Conservation (phyloP, 129 eudicot genomes). For the Flaveria linearis region DNA sequence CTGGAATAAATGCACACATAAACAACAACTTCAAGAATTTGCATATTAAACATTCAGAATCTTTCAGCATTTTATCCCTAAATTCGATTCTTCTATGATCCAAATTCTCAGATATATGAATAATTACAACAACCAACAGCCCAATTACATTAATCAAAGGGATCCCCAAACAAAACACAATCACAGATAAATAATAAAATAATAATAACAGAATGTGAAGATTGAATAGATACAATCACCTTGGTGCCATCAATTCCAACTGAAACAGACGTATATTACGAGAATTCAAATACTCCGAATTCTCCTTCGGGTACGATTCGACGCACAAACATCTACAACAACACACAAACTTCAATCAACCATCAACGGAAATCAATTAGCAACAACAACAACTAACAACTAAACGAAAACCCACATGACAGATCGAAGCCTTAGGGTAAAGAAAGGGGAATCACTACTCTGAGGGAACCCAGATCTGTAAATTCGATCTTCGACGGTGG, state of each 20-base stretch:
- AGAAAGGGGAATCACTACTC: constrained; percentile 47
- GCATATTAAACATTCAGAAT: constrained; percentile 11
- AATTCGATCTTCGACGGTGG: constrained; percentile 56
- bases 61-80: not conserved
- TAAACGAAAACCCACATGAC: constrained; percentile 41
- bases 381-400: not conserved
- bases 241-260: constrained; percentile 75
- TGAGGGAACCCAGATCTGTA: constrained; percentile 70
- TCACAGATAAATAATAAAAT: too few relatives aligned
- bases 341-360: not conserved
- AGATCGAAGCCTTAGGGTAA: constrained; percentile 48
- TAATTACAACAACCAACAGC: not conserved
- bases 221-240: constrained; percentile 28
- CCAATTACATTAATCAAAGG: not conserved
- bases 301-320: constrained; percentile 59
- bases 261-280: constrained; percentile 52
- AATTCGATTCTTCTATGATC: not conserved
- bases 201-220: too few relatives aligned
- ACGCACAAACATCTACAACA: constrained; percentile 55
- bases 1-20: not conserved
- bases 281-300: constrained; percentile 47
- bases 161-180: too few relatives aligned
- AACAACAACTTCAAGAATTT: too few relatives aligned
- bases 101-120: not conserved
- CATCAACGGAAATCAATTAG: not conserved